phyloP scores from a whole-genome alignment of 2,329 filamentous ascomycete species.

The Paraphaeosphaeria sporulosa region DNA sequence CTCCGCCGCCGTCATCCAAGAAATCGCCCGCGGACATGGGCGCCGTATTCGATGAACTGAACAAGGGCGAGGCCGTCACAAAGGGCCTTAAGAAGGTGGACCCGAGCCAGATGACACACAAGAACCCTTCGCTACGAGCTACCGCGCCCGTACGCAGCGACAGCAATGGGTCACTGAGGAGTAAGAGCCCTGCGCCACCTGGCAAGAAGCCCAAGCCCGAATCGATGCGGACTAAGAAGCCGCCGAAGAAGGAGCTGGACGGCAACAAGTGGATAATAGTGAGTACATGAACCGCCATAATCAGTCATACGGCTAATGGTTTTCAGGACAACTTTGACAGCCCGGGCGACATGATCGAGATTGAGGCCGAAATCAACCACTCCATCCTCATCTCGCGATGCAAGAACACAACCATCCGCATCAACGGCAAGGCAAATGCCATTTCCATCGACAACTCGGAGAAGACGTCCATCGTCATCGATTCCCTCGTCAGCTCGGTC shows the following conservation, averaged over 20 bases:
- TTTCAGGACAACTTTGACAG: conserved; percentile 88
- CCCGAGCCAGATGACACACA: conserved; percentile 96
- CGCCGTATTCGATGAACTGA: conserved; percentile 91
- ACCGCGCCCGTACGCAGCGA: conserved; percentile 70
- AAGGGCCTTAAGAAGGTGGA: conserved; percentile 91
- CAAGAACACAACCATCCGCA: conserved; percentile 86
- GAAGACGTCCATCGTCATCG: conserved; percentile 84
- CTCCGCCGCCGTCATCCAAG: conserved; percentile 51
- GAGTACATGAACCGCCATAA: conserved; percentile 41
- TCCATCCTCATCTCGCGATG: conserved; percentile 92
- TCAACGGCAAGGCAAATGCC: conserved; percentile 95
- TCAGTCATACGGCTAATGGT: conserved; percentile 13
- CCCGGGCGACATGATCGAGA: conserved; percentile 73
- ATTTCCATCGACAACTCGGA: conserved; percentile 92
- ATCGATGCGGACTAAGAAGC: conserved; percentile 58
- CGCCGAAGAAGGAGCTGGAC: conserved; percentile 59
- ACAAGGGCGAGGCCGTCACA: conserved; percentile 88
- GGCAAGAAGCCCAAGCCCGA: conserved; percentile 65
- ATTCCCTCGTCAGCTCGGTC: conserved; percentile 87
- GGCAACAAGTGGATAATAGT: conserved; percentile 91
- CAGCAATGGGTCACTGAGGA: conserved; percentile 61
- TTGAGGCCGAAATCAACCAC: conserved; percentile 82
- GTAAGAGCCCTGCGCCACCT: conserved; percentile 85
- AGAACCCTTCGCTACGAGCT: conserved; percentile 87
- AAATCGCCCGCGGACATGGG: conserved; percentile 69